Evolutionary conservation across 2,329 filamentous ascomycete species (phyloP).

Genomic region (Alternaria sp.): DNA sequence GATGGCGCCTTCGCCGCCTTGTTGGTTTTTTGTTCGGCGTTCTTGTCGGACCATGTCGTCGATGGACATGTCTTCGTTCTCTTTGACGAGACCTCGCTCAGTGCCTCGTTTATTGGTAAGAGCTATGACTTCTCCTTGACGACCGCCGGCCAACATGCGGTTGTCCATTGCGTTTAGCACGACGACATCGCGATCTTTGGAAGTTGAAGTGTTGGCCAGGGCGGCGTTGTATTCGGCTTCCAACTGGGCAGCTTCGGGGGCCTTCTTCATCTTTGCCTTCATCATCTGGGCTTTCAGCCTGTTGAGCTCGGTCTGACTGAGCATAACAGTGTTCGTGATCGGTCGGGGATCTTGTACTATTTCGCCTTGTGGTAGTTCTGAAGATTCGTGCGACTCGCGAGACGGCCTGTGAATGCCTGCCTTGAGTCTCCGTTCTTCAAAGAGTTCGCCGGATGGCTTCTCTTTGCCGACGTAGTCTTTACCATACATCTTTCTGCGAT

Average conservation of each 20-base stretch:
- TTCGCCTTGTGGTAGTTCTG: slow-evolving; percentile 61
- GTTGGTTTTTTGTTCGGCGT: slow-evolving; percentile 78
- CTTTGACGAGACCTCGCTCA: slow-evolving; percentile 83
- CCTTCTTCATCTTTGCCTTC: slow-evolving; percentile 87
- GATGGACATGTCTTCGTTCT: slow-evolving; percentile 94
- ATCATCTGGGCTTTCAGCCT: slow-evolving; percentile 92
- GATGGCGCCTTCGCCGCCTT: slow-evolving; percentile 79
- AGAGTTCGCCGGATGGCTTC: slow-evolving; percentile 87
- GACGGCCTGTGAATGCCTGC: slow-evolving; percentile 59
- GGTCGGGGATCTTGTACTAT: slow-evolving; percentile 64
- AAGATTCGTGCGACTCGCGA: slow-evolving; percentile 35
- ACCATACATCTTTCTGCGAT: slow-evolving; percentile 82
- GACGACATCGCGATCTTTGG: slow-evolving; percentile 71
- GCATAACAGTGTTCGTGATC: slow-evolving; percentile 57
- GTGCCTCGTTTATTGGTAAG: slow-evolving; percentile 82
- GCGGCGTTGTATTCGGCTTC: slow-evolving; percentile 86
- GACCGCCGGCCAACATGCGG: slow-evolving; percentile 81
- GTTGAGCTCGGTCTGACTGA: slow-evolving; percentile 85
- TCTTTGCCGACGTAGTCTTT: slow-evolving; percentile 83
- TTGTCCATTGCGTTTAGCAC: slow-evolving; percentile 89
- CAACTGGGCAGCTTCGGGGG: slow-evolving; percentile 76
- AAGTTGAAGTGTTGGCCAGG: slow-evolving; percentile 66
- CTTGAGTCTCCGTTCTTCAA: slow-evolving; percentile 74
- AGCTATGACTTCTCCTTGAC: slow-evolving; percentile 76
- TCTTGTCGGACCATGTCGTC: slow-evolving; percentile 98